phyloP scores from a whole-genome alignment of 805 yeast species.

The Saturnispora hagleri region DNA sequence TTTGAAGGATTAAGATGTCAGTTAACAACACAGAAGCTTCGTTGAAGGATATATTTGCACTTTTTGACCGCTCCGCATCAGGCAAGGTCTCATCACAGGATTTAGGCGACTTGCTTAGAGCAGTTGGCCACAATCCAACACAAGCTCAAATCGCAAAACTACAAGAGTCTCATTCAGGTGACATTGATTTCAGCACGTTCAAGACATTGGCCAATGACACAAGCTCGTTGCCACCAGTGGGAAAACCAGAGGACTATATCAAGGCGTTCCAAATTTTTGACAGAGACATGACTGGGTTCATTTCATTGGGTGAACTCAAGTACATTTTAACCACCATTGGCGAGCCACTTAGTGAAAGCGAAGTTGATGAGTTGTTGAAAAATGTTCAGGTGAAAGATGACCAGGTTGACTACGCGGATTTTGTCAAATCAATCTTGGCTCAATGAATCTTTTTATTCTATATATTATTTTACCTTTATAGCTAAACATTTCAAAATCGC shows the following conservation, averaged over 20 bases:
- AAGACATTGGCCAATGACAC: constrained; percentile 73
- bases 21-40: constrained; percentile 26
- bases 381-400: constrained; percentile 92
- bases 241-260: constrained; percentile 87
- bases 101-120: constrained; percentile 88
- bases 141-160: constrained; percentile 70
- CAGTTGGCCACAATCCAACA: constrained; percentile 98
- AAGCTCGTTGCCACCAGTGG: constrained; percentile 79
- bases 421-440: constrained; percentile 86
- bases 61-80: constrained; percentile 92
- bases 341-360: constrained; percentile 81
- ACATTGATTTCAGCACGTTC: constrained; percentile 69
- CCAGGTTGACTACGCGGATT: constrained; percentile 91
- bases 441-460: constrained; percentile 38
- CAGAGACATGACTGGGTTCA: constrained; percentile 89
- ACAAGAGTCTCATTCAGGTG: constrained; percentile 30
- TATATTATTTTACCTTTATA: not conserved
- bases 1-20: not conserved
- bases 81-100: constrained; percentile 80
- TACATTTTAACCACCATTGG: constrained; percentile 94
- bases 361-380: constrained; percentile 91
- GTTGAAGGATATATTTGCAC: constrained; percentile 88
- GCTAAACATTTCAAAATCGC: not conserved
- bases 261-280: constrained; percentile 97
- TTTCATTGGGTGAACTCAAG: constrained; percentile 93